Evolutionary conservation across 2,329 filamentous ascomycete species (phyloP).

Genomic region (Pseudogymnoascus sp.): DNA sequence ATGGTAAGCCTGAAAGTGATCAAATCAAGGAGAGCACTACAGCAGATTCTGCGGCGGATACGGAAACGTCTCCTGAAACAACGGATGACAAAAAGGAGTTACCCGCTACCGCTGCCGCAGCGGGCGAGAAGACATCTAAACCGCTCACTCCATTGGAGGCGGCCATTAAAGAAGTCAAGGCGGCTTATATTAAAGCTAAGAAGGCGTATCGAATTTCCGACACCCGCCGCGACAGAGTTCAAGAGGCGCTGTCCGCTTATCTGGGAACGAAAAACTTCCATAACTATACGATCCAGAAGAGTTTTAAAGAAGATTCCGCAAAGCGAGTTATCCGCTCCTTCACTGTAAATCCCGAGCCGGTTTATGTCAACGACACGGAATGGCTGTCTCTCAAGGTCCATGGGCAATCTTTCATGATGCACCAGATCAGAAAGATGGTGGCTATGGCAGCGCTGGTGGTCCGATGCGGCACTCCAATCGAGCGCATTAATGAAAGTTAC

Average conservation of each 20-base stretch:
- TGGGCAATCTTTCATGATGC: slow-evolving; percentile 99
- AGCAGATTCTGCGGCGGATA: neutral
- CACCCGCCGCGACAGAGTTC: slow-evolving; percentile 63
- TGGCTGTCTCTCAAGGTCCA: slow-evolving; percentile 96
- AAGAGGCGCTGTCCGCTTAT: slow-evolving; percentile 66
- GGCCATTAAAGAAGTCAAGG: slow-evolving; percentile 66
- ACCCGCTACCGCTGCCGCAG: neutral
- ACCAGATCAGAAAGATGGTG: slow-evolving; percentile 99
- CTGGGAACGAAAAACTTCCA: slow-evolving; percentile 85
- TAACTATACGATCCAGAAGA: slow-evolving; percentile 95
- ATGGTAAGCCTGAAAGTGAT: slow-evolving; percentile 11
- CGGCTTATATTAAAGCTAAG: slow-evolving; percentile 74
- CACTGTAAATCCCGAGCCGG: slow-evolving; percentile 62
- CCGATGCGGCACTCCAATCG: slow-evolving; percentile 68
- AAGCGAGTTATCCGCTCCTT: slow-evolving; percentile 93
- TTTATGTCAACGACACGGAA: slow-evolving; percentile 84
- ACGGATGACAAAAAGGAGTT: neutral
- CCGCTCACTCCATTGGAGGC: slow-evolving; percentile 47
- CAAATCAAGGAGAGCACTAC: neutral
- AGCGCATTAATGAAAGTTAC: slow-evolving; percentile 68
- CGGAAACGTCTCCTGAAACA: neutral
- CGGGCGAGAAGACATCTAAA: neutral
- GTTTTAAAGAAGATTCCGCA: slow-evolving; percentile 68
- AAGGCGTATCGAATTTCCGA: slow-evolving; percentile 73
- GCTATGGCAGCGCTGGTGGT: slow-evolving; percentile 81